phyloP scores from a whole-genome alignment of 768 basidiomycete genomes.

The Russula compacta region DNA sequence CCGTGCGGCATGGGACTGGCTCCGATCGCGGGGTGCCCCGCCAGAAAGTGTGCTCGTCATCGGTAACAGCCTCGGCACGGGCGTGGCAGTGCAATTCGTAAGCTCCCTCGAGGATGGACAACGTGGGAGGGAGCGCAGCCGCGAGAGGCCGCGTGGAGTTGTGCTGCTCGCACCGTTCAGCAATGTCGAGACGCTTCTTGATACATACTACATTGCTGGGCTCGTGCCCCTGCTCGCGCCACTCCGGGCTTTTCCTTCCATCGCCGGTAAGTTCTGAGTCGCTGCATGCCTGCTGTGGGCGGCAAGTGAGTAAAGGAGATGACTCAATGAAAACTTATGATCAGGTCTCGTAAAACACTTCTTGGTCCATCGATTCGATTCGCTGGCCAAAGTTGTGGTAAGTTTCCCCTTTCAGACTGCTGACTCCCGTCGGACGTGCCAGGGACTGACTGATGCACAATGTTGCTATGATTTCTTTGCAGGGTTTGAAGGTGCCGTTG shows the following conservation, averaged over 20 bases:
- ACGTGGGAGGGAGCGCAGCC: not conserved
- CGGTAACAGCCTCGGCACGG: constrained; percentile 88
- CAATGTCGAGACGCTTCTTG: constrained; percentile 38
- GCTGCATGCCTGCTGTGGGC: not conserved
- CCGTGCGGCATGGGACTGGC: constrained; percentile 72
- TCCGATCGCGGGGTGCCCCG: constrained; percentile 47
- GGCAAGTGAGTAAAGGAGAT: not conserved
- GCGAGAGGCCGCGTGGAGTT: constrained; percentile 32
- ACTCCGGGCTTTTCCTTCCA: constrained; percentile 50
- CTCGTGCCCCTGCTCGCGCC: constrained; percentile 66
- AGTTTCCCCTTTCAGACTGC: constrained; percentile 18
- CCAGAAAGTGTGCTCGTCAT: constrained; percentile 58
- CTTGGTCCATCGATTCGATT: constrained; percentile 52
- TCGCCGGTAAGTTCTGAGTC: constrained; percentile 56
- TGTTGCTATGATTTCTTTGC: not conserved
- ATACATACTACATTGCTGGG: constrained; percentile 59
- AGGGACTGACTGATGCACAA: not conserved
- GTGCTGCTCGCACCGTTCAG: constrained; percentile 36
- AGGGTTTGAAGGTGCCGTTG: constrained; percentile 61
- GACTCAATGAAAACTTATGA: not conserved
- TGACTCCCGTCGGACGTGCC: not conserved
- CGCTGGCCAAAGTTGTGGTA: constrained; percentile 52
- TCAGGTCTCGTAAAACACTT: constrained; percentile 48
- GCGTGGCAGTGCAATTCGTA: constrained; percentile 44
- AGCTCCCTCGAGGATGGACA: constrained; percentile 27